Evolutionary conservation across 345 rosid genomes (phyloP).

Genomic region (Citrus reticulata): DNA sequence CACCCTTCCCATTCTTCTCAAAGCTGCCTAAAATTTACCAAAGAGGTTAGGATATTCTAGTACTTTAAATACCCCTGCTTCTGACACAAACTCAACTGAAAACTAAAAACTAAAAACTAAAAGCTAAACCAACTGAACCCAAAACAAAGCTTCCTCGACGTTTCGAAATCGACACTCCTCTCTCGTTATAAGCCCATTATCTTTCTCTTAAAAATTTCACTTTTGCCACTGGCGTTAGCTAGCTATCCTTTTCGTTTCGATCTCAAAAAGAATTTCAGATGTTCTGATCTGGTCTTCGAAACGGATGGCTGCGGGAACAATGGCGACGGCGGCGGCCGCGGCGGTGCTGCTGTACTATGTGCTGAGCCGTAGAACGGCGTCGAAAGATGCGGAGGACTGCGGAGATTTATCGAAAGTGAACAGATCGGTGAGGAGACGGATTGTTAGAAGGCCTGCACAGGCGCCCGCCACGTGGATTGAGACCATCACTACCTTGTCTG

Average conservation of each 20-base stretch:
- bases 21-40: background rate
- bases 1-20: background rate
- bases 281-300: background rate
- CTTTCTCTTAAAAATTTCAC: background rate
- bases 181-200: background rate
- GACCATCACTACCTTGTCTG: slow-evolving; percentile 73
- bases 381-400: slow-evolving; percentile 33
- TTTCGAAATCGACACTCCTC: background rate
- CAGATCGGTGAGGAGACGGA: slow-evolving; percentile 63
- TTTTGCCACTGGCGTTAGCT: background rate
- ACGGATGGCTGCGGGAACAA: slow-evolving; percentile 79
- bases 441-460: slow-evolving; percentile 72
- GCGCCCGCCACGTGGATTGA: slow-evolving; percentile 98
- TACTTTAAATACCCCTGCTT: background rate
- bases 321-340: slow-evolving; percentile 89
- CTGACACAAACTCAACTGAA: background rate
- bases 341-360: slow-evolving; percentile 64
- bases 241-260: background rate
- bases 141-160: background rate
- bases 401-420: slow-evolving; percentile 58
- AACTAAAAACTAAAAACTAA: no score
- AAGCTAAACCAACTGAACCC: background rate
- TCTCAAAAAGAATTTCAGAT: background rate
- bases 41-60: background rate
- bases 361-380: slow-evolving; percentile 50